phyloP scores from a whole-genome alignment of 352 stramenopile genomes.

The Globisporangium megalacanthum region DNA sequence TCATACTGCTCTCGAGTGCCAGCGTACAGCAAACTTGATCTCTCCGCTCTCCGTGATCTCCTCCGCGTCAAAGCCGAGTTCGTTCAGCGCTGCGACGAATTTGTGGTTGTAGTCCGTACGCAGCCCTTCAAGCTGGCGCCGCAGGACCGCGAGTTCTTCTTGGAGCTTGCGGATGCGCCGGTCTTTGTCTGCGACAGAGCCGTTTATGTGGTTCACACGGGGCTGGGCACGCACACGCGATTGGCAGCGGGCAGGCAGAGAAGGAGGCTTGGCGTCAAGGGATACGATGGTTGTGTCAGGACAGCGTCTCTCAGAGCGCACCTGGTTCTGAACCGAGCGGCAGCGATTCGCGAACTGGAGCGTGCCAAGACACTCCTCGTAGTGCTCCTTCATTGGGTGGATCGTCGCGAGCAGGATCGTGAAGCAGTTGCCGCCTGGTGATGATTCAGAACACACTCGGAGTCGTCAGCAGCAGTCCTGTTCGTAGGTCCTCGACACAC shows the following conservation, averaged over 20 bases:
- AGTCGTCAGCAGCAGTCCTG: not conserved
- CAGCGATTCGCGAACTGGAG: constrained; percentile 90
- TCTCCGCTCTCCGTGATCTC: constrained; percentile 71
- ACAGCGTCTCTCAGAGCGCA: constrained; percentile 7
- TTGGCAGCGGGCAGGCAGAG: not conserved
- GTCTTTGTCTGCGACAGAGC: constrained; percentile 79
- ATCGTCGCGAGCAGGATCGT: constrained; percentile 85
- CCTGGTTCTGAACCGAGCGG: constrained; percentile 87
- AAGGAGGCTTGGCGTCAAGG: too few relatives aligned
- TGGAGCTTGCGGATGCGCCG: constrained; percentile 79
- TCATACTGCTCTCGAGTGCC: not conserved
- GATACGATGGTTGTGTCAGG: too few relatives aligned
- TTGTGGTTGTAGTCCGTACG: constrained; percentile 73
- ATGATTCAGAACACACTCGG: not conserved
- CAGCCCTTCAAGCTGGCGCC: constrained; percentile 60
- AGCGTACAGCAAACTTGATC: constrained; percentile 72
- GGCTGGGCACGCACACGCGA: constrained; percentile 21
- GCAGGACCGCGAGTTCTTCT: constrained; percentile 55
- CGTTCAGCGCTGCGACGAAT: constrained; percentile 63
- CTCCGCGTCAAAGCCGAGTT: constrained; percentile 76
- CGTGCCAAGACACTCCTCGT: constrained; percentile 88
- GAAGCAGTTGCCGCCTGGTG: constrained; percentile 77
- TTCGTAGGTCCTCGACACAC: too few relatives aligned
- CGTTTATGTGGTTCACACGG: constrained; percentile 82
- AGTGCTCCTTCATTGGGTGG: constrained; percentile 85